phyloP scores from a whole-genome alignment of 2,329 filamentous ascomycete species.

The Gnomoniopsis smithogilvyi region DNA sequence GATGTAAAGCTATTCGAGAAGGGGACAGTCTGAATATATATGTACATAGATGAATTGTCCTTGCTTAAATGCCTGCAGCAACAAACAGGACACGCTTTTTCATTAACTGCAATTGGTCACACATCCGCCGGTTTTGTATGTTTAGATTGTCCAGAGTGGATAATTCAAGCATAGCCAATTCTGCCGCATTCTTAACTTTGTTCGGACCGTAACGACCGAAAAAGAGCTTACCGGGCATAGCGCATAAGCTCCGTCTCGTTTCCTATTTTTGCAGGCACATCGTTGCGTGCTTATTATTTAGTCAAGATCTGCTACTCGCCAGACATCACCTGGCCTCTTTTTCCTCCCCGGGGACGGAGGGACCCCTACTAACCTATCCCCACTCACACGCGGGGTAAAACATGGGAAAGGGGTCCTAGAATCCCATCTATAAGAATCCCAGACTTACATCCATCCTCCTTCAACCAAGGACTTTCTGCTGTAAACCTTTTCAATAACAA shows the following conservation, averaged over 20 bases:
- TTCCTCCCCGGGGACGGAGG: background rate
- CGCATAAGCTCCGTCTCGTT: background rate
- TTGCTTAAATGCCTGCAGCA: background rate
- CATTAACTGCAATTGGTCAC: background rate
- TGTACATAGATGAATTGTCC: background rate
- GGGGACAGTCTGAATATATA: background rate
- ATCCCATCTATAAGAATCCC: background rate
- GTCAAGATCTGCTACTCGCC: background rate
- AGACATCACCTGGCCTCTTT: background rate
- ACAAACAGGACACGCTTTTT: background rate
- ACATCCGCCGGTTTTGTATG: slow-evolving; percentile 14
- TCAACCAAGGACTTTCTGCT: background rate
- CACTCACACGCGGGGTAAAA: slow-evolving; percentile 8
- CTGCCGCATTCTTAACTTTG: slow-evolving; percentile 30
- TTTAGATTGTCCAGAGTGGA: slow-evolving; percentile 19
- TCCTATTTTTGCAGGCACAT: background rate
- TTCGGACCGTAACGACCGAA: slow-evolving; percentile 53
- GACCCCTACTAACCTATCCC: background rate
- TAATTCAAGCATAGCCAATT: slow-evolving; percentile 29
- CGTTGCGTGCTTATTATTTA: background rate
- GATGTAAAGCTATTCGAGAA: background rate
- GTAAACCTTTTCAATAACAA: too few relatives aligned
- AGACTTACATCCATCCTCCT: background rate
- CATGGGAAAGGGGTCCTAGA: background rate
- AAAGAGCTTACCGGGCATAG: slow-evolving; percentile 31